Evolutionary conservation across 345 rosid genomes (phyloP).

Genomic region (Corchorus capsularis): DNA sequence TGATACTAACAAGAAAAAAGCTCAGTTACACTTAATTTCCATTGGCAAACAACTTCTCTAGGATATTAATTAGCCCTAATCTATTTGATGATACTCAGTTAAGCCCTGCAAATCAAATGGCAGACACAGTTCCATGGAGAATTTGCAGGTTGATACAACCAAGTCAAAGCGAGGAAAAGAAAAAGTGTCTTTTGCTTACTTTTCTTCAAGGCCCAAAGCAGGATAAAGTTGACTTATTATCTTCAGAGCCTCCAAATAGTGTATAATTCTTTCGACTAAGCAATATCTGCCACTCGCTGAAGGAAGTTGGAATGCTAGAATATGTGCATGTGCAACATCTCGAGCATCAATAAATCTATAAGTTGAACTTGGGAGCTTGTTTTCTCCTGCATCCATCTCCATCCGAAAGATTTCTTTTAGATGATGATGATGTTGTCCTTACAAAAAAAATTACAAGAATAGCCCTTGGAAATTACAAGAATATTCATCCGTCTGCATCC

Average conservation of each 20-base stretch:
- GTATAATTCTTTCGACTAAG: conserved; percentile 30
- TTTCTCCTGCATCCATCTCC: conserved; percentile 22
- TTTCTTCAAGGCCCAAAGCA: conserved; percentile 22
- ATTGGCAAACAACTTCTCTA: not conserved
- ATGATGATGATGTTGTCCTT: not conserved
- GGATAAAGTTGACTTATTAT: conserved; percentile 33
- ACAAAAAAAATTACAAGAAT: not conserved
- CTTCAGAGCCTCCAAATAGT: conserved; percentile 10
- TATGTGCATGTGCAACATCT: conserved; percentile 58
- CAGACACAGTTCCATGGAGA: not conserved
- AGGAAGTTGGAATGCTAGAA: conserved; percentile 51
- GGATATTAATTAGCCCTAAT: not conserved
- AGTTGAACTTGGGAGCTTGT: not conserved
- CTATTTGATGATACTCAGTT: not conserved
- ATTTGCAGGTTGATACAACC: not conserved
- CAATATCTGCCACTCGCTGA: conserved; percentile 48
- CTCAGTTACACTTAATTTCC: not conserved
- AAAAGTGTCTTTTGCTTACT: conserved; percentile 18
- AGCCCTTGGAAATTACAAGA: no score
- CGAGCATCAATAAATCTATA: conserved; percentile 49
- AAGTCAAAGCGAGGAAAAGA: not conserved
- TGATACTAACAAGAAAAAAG: not conserved
- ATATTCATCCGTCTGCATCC: no score
- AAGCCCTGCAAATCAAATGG: not conserved
- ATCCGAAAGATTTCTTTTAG: not conserved